These are phyloP conservation scores for Thielaviopsis punctulata DNA, from an alignment of 2,329 filamentous ascomycete genomes.

Conservation along the genomic window DNA sequence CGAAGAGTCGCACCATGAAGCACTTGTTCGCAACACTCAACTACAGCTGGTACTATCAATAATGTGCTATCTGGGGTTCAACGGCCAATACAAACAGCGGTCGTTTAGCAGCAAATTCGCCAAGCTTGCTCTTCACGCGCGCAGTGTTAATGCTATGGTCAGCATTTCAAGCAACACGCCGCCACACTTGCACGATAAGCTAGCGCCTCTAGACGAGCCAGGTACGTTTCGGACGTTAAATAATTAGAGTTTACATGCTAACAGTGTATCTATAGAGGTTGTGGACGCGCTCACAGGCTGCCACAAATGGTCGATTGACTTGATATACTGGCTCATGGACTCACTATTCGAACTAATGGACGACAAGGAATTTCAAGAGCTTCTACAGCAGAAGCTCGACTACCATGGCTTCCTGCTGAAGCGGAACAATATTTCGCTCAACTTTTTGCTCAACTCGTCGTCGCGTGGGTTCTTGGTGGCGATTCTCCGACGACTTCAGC, in stretches of 20 bases:
- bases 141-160: conserved; percentile 51
- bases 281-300: conserved; percentile 57
- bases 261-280: conserved; percentile 35
- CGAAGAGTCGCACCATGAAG: conserved; percentile 53
- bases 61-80: conserved; percentile 61
- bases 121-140: conserved; percentile 56
- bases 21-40: conserved; percentile 52
- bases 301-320: conserved; percentile 60
- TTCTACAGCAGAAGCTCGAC: conserved; percentile 30
- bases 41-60: conserved; percentile 65
- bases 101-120: conserved; percentile 56
- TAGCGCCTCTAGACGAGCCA: conserved; percentile 44
- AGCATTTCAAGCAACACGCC: conserved; percentile 44
- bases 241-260: conserved; percentile 4
- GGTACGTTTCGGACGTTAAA: conserved; percentile 17
- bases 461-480: conserved; percentile 56
- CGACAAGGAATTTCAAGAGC: conserved; percentile 32
- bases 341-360: conserved; percentile 37
- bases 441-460: conserved; percentile 54
- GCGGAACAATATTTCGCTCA: conserved; percentile 40
- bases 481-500: conserved; percentile 44
- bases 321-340: conserved; percentile 47
- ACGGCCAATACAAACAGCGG: conserved; percentile 42
- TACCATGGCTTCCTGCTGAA: conserved; percentile 33
- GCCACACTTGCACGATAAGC: conserved; percentile 34